Evolutionary conservation across 2,329 filamentous ascomycete genomes (phyloP).

Genomic region (Aspergillus floridensis): DNA sequence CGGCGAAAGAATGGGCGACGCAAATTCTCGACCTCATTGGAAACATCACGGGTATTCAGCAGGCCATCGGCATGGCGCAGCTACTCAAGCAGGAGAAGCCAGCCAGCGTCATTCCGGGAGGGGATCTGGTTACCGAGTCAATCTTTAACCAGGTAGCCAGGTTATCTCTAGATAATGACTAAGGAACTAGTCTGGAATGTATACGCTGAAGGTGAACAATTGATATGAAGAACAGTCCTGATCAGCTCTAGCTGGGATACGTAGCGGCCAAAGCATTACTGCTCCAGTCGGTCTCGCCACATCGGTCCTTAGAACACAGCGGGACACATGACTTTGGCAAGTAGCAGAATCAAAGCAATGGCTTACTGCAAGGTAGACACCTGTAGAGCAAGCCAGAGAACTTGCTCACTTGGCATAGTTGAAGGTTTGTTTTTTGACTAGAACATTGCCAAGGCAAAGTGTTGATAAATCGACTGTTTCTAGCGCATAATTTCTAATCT

Average conservation of each 20-base stretch:
- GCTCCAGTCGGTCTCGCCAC: too few relatives aligned
- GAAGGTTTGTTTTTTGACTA: too few relatives aligned
- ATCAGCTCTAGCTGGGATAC: not conserved
- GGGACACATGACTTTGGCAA: too few relatives aligned
- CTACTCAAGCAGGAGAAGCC: not conserved
- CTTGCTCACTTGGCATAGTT: too few relatives aligned
- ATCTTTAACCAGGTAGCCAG: not conserved
- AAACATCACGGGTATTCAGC: not conserved
- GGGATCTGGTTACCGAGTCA: not conserved
- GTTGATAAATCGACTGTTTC: too few relatives aligned
- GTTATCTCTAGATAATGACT: not conserved
- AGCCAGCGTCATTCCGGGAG: not conserved
- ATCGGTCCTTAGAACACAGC: too few relatives aligned
- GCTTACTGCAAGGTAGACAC: too few relatives aligned
- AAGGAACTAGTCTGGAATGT: not conserved
- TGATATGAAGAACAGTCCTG: not conserved
- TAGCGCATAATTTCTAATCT: too few relatives aligned
- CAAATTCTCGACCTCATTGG: conserved; percentile 9
- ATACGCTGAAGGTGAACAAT: not conserved
- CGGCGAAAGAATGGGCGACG: not conserved
- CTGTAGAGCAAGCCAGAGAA: too few relatives aligned
- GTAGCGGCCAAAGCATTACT: not conserved
- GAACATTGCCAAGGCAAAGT: too few relatives aligned
- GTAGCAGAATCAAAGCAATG: too few relatives aligned
- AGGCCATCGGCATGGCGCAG: not conserved